Percentiles rank a stretch among this genome's conserved stretches.
Evolutionary conservation across 768 basidiomycete genomes (phyloP).

Genomic region (Boletus rubroflammeus): DNA sequence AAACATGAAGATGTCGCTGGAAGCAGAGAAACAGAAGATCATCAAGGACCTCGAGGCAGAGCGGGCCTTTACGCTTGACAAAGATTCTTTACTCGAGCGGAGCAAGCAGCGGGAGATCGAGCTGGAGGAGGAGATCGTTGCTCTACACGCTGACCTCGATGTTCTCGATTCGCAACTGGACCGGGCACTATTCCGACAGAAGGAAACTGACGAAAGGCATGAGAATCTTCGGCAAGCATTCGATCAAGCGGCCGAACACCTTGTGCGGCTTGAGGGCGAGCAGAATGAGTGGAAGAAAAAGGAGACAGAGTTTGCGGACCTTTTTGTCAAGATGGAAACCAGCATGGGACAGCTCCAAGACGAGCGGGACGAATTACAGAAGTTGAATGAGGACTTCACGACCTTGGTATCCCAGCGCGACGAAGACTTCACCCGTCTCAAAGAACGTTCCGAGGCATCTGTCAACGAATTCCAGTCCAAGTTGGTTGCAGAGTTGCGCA

Average conservation of each 20-base stretch:
- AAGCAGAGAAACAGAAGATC: slow-evolving; percentile 78
- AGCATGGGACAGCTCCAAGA: slow-evolving; percentile 55
- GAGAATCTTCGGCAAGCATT: slow-evolving; percentile 68
- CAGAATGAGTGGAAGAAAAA: slow-evolving; percentile 61
- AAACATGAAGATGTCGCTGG: slow-evolving; percentile 74
- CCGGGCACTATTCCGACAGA: slow-evolving; percentile 71
- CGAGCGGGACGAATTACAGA: slow-evolving; percentile 61
- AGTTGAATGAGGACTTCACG: slow-evolving; percentile 65
- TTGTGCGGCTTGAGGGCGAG: slow-evolving; percentile 76
- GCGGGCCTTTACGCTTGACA: slow-evolving; percentile 72
- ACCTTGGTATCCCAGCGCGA: slow-evolving; percentile 69
- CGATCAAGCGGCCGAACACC: slow-evolving; percentile 82
- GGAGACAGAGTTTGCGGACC: slow-evolving; percentile 61
- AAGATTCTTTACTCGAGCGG: slow-evolving; percentile 76
- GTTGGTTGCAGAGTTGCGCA: slow-evolving; percentile 58
- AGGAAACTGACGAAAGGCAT: slow-evolving; percentile 76
- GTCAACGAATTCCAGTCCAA: slow-evolving; percentile 70
- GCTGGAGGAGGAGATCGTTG: slow-evolving; percentile 78
- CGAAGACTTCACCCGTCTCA: slow-evolving; percentile 70
- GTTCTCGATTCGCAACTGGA: slow-evolving; percentile 83
- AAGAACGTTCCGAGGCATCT: slow-evolving; percentile 66
- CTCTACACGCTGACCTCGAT: slow-evolving; percentile 80
- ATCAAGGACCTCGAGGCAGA: slow-evolving; percentile 83
- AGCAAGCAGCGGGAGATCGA: slow-evolving; percentile 83
- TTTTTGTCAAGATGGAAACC: slow-evolving; percentile 54